Conservation (phyloP, 108 stramenopile species). For the Nitzschia sp. region DNA sequence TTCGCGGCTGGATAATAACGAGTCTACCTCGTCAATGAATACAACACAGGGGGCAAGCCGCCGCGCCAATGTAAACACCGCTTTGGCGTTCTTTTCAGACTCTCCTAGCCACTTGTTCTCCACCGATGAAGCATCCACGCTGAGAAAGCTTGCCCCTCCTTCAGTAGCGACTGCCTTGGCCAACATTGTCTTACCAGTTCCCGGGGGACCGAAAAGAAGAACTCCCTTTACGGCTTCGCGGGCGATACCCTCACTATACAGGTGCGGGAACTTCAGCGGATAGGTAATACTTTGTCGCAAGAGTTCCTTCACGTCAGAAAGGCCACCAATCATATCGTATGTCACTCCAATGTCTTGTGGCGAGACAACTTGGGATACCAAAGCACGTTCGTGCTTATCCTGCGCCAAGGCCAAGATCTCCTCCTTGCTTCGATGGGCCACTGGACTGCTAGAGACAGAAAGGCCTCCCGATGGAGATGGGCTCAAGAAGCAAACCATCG, state of each 20-base stretch:
- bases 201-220: constrained; percentile 94
- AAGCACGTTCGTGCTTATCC: constrained; percentile 91
- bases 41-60: constrained; percentile 95
- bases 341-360: constrained; percentile 95
- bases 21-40: constrained; percentile 97
- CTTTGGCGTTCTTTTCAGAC: constrained; percentile 98
- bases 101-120: constrained; percentile 99
- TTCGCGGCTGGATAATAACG: constrained; percentile 86
- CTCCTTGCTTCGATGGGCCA: constrained; percentile 72
- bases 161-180: constrained; percentile 99
- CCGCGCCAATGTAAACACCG: constrained; percentile 98
- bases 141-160: constrained; percentile 95
- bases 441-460: constrained; percentile 47
- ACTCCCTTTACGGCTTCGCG: constrained; percentile 95
- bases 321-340: constrained; percentile 95
- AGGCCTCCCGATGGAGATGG: constrained; percentile 75
- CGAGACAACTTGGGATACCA: constrained; percentile 80
- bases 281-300: constrained; percentile 95
- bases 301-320: constrained; percentile 90
- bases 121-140: constrained; percentile 94
- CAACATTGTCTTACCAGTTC: constrained; percentile 88
- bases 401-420: constrained; percentile 82
- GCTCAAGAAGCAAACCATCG: constrained; percentile 72
- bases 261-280: constrained; percentile 93
- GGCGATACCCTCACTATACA: constrained; percentile 95